A percentile compares a stretch with the other conserved stretches of the same genome.
Conservation (phyloP, 441 rosid genomes). For the Croton laevigatus region DNA sequence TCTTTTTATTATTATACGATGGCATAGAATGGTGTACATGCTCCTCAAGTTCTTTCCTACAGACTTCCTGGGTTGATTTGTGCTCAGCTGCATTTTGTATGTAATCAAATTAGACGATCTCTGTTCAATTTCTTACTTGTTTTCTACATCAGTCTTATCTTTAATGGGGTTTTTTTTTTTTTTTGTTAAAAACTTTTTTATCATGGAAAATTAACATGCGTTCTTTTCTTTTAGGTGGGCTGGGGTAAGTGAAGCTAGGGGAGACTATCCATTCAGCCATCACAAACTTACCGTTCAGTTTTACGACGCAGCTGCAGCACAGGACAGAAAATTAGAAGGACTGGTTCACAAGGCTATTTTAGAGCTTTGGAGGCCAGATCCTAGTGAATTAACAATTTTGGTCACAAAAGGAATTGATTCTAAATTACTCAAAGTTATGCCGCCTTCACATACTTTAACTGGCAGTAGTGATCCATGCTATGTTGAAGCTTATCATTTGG, state of each 20-base stretch:
- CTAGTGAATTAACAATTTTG: constrained; percentile 80
- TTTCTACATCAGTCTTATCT: neutral
- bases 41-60: neutral
- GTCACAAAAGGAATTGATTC: constrained; percentile 79
- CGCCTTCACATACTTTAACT: constrained; percentile 75
- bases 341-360: constrained; percentile 95
- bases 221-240: constrained; percentile 74
- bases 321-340: constrained; percentile 95
- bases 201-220: constrained; percentile 14
- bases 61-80: neutral
- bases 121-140: neutral
- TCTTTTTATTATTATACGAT: neutral
- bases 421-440: constrained; percentile 73
- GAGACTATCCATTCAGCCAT: constrained; percentile 99
- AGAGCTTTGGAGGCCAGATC: constrained; percentile 99
- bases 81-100: neutral
- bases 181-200: neutral
- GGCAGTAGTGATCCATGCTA: constrained; percentile 99
- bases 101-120: neutral
- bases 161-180: neutral
- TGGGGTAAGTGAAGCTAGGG: constrained; percentile 95
- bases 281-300: constrained; percentile 97
- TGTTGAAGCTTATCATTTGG: constrained; percentile 95
- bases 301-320: constrained; percentile 97
- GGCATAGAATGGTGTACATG: neutral